Base-by-base conservation (phyloP, 1,284 basidiomycete genomes). In the Fereydounia khargensis region DNA sequence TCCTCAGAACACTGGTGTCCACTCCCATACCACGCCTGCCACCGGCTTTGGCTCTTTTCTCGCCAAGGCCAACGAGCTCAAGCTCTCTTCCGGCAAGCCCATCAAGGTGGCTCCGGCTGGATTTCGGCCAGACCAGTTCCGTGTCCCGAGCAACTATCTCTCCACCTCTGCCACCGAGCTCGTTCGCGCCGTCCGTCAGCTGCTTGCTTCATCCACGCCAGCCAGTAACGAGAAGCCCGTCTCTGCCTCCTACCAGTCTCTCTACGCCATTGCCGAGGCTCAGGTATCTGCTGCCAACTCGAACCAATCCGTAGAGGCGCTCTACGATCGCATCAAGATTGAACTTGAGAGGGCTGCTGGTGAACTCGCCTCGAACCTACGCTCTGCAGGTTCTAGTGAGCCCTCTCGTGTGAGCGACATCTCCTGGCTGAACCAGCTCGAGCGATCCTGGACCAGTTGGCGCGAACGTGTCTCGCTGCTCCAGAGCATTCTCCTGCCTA, bases 321-420 rank as follows among this genome's bases (percentile, higher is more conserved):
- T 70, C 2, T 70, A 67, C 48, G 64, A 68, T 23, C 35, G 48
- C 11, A 39, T 69, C 42, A 65, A 60, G 66, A 62, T 67, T 40
- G 68, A 67, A 21, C 36, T 67, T 16, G 66, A 70, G 44, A 44
- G 67, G 4, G 63, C 59, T 4, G 58, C 51, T 9, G 57, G 64
- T 17, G 44, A 41, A 19, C 38, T 47, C 13, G 60, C 60, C 6
- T 20, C 33, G 14, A 13, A 42, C 13, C 43, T 70, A 13, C 35
- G 51, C 14, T 47, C 51, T 33, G 38, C 49, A 5, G 55, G 43
- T 2, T 39, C 59, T 17, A 39, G 39, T 42, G 42, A 55, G 20
- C 39, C 39, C 10, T 47, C 50, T 6, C 35, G 40, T 4, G 31
- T 40, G 14, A 31, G 36, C 35, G 44, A 49, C 3, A 13, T 55